A percentile compares a stretch with the other conserved stretches of the same genome.
Evolutionary conservation across 164 flowering plant genomes (phyloP).

Genomic region (Aristolochia californica): DNA sequence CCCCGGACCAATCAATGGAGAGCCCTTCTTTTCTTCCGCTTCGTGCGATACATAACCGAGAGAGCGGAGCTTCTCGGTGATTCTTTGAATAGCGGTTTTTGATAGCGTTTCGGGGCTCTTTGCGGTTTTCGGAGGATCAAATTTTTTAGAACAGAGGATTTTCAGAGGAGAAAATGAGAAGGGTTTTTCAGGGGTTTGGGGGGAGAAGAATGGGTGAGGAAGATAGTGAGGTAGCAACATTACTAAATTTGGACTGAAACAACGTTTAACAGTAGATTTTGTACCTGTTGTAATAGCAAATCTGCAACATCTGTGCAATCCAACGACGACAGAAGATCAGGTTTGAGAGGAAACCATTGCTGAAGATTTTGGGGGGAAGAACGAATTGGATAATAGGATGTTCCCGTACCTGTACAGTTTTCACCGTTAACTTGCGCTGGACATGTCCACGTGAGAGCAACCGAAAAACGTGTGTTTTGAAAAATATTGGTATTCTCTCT

Average conservation of each 20-base stretch:
- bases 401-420: too few relatives aligned
- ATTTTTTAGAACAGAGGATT: conserved; percentile 15
- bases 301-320: too few relatives aligned
- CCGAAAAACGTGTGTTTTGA: too few relatives aligned
- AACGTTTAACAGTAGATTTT: too few relatives aligned
- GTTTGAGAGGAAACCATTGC: too few relatives aligned
- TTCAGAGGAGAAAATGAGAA: conserved; percentile 5
- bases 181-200: conserved; percentile 9
- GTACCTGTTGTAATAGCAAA: too few relatives aligned
- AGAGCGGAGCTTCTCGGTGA: conserved; percentile 83
- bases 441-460: too few relatives aligned
- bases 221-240: conserved; percentile 32
- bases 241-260: neutral
- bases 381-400: too few relatives aligned
- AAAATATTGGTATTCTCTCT: too few relatives aligned
- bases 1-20: conserved; percentile 6
- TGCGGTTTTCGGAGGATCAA: conserved; percentile 19
- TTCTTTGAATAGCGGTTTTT: conserved; percentile 60
- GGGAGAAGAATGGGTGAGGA: conserved; percentile 5
- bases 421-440: too few relatives aligned
- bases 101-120: conserved; percentile 21
- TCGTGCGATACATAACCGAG: conserved; percentile 54
- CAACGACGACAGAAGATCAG: too few relatives aligned
- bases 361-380: too few relatives aligned
- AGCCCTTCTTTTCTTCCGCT: neutral